Percentiles rank a stretch among this genome's conserved stretches.
Evolutionary conservation across 31 red algal genomes (phyloP).

Genomic region (Asparagopsis taxiformis): DNA sequence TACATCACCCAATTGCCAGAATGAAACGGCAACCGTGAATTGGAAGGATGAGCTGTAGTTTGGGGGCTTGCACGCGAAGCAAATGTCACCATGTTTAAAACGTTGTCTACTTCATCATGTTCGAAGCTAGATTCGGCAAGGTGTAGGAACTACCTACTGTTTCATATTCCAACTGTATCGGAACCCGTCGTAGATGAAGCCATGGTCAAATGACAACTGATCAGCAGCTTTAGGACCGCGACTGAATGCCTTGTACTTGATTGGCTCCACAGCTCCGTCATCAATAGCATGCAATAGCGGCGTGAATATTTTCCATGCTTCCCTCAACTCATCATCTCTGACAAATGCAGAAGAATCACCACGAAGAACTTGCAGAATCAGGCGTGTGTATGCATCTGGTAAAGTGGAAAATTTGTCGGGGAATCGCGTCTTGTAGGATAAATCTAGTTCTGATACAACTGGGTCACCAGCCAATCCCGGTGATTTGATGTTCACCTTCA

Average conservation of each 20-base stretch:
- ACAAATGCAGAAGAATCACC: conserved; percentile 78
- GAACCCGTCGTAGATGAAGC: no score
- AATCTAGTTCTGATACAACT: conserved; percentile 71
- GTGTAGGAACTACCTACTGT: no score
- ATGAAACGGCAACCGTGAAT: no score
- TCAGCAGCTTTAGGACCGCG: conserved; percentile 67
- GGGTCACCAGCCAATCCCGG: conserved; percentile 70
- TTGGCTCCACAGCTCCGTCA: conserved; percentile 36
- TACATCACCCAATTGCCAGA: no score
- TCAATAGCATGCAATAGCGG: conserved; percentile 73
- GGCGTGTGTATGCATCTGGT: conserved; percentile 81
- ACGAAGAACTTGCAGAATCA: conserved; percentile 78
- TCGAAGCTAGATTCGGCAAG: no score
- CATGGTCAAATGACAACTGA: conserved; percentile 66
- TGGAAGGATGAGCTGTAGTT: no score
- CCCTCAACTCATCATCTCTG: conserved; percentile 78
- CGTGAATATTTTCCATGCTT: conserved; percentile 90
- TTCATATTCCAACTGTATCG: no score
- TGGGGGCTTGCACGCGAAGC: no score
- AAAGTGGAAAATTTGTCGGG: conserved; percentile 51
- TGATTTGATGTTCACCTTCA: conserved; percentile 86
- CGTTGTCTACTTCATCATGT: no score
- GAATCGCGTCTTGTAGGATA: conserved; percentile 64
- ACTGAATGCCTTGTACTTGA: conserved; percentile 68
- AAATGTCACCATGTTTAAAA: no score